A percentile compares a stretch with the other conserved stretches of the same genome.
Conservation (phyloP, 2,329 filamentous ascomycete species). For the Pseudogymnoascus destructans region DNA sequence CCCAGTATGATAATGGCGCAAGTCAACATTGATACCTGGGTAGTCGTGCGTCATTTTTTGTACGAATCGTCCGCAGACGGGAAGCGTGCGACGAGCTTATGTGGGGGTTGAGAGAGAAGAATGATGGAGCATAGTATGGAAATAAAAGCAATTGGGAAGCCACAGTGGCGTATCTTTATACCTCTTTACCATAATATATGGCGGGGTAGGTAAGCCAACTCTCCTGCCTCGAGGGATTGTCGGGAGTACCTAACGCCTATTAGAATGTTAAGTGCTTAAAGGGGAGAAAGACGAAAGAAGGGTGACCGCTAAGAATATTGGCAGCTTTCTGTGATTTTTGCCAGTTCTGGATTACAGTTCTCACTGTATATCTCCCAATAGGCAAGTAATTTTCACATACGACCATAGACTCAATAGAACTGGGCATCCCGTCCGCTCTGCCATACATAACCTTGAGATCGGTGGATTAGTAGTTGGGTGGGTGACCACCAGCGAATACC, state of each 20-base stretch:
- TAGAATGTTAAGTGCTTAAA: background rate
- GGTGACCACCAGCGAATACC: no score
- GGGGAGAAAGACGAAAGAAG: no score
- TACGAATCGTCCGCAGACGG: background rate
- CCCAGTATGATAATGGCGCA: background rate
- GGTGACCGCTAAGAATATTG: no score
- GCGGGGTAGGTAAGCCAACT: background rate
- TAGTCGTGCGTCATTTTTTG: slow-evolving; percentile 3
- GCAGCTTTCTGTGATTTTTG: no score
- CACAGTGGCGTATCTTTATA: slow-evolving; percentile 3
- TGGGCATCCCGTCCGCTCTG: no score
- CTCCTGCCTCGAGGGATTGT: background rate
- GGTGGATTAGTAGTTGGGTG: no score
- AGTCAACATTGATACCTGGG: slow-evolving; percentile 3
- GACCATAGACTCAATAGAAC: no score
- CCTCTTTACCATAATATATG: background rate
- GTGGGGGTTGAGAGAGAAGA: background rate
- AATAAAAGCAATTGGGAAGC: background rate
- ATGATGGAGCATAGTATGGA: background rate
- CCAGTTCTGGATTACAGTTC: no score
- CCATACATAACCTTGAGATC: no score
- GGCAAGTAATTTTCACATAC: no score
- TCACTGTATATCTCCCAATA: no score
- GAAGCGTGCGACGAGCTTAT: background rate
- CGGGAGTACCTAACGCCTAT: background rate